Conservation (phyloP, 371 early-diverging fungal genomes). For the Smittium culicis region DNA sequence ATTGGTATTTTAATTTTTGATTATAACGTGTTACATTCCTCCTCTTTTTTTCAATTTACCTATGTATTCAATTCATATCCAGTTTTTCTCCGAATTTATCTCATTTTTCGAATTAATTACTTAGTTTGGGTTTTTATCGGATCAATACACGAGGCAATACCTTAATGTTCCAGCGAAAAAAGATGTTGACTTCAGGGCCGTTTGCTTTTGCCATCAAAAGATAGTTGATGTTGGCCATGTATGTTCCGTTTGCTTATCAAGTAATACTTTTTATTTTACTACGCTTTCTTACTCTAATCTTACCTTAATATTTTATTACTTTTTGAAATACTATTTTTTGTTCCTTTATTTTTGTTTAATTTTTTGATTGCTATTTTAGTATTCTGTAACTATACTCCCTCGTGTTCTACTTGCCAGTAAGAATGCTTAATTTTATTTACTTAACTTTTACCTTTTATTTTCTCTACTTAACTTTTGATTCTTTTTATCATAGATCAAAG, state of each 20-base stretch:
- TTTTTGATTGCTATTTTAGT: too few relatives aligned
- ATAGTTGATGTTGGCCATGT: constrained; percentile 86
- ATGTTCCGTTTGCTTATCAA: constrained; percentile 87
- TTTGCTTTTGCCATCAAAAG: constrained; percentile 91
- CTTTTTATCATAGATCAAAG: neutral
- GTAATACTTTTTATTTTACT: constrained; percentile 4
- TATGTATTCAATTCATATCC: too few relatives aligned
- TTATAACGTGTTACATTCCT: constrained; percentile 19
- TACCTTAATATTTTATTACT: too few relatives aligned
- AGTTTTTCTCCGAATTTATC: constrained; percentile 7
- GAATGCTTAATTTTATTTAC: too few relatives aligned
- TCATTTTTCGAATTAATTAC: constrained; percentile 24
- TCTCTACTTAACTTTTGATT: too few relatives aligned
- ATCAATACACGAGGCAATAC: constrained; percentile 50
- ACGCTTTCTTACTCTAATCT: neutral
- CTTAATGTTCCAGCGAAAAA: constrained; percentile 60
- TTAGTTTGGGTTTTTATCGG: constrained; percentile 64
- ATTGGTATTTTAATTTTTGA: constrained; percentile 35
- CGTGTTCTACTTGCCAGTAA: constrained; percentile 14
- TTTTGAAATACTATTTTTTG: too few relatives aligned
- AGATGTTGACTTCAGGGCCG: constrained; percentile 83
- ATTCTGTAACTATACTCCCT: constrained; percentile 11
- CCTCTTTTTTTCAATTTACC: neutral
- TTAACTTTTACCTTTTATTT: too few relatives aligned
- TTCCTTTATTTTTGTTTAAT: too few relatives aligned